phyloP scores from a whole-genome alignment of 192 early-diverging fungal species.

The Coemansia sp. region DNA sequence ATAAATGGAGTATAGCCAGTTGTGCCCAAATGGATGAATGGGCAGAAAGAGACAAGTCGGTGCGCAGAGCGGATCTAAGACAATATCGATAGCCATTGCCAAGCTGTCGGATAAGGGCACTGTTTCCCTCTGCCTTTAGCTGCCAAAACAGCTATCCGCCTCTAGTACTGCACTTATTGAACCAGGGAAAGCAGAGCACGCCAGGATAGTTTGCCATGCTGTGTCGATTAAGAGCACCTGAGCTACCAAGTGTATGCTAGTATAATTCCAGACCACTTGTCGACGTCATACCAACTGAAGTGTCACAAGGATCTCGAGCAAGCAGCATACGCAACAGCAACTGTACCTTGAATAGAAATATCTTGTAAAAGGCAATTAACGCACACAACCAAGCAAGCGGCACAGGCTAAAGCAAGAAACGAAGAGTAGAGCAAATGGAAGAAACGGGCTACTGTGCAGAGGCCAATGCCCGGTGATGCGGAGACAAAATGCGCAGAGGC shows the following conservation, averaged over 20 bases:
- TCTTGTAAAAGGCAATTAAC: neutral
- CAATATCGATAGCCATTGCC: neutral
- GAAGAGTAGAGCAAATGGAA: neutral
- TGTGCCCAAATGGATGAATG: neutral
- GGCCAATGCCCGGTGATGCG: slow-evolving; percentile 1
- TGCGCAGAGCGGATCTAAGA: neutral
- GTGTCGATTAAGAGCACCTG: too few species aligned
- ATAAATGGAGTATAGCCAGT: neutral
- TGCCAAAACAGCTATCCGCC: neutral
- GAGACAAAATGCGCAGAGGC: neutral
- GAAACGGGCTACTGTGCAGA: slow-evolving; percentile 1
- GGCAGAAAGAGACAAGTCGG: neutral
- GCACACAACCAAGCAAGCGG: neutral
- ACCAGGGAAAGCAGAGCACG: too few species aligned
- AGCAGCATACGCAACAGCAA: neutral
- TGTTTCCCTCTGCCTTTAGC: neutral
- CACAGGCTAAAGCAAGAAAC: neutral
- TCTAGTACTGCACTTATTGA: neutral
- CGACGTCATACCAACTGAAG: too few species aligned
- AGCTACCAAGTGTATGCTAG: too few species aligned
- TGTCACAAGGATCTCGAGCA: neutral
- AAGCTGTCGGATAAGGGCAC: neutral
- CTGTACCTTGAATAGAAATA: neutral
- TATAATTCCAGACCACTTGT: too few species aligned
- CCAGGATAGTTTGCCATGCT: too few species aligned